Evolutionary conservation across 83 land plant species (phyloP).

Genomic region (Picea engelmannii): DNA sequence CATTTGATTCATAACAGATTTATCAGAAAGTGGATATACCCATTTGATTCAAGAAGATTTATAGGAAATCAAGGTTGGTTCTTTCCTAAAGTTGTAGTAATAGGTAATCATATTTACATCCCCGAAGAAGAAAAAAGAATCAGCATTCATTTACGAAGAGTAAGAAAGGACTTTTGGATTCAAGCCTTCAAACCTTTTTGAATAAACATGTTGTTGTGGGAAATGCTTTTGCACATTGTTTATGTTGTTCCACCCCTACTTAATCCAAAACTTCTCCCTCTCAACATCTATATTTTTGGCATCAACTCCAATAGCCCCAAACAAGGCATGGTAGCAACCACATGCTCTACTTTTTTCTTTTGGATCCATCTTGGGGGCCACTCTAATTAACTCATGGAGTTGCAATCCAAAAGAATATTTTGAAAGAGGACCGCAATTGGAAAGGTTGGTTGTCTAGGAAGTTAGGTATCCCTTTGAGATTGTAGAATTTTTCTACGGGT

Average conservation of each 20-base stretch:
- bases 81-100: no score
- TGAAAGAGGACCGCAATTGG: background rate
- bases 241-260: background rate
- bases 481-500: background rate
- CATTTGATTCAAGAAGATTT: no score
- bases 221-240: background rate
- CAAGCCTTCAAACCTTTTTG: background rate
- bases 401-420: background rate
- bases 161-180: background rate
- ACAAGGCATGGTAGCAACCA: background rate
- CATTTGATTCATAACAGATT: no score
- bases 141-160: no score
- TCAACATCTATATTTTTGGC: slow-evolving; percentile 1
- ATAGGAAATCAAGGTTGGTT: no score
- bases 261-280: background rate
- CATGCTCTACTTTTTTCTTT: background rate
- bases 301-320: slow-evolving; percentile 9
- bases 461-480: background rate
- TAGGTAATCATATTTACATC: no score
- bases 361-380: slow-evolving; percentile 4
- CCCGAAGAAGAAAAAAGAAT: no score
- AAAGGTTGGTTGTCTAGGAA: background rate
- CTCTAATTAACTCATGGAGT: background rate
- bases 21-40: no score
- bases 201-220: background rate